Evolutionary conservation across 345 rosid genomes (phyloP), one percentile per base, ranked within the genome.

Genomic region (thale cress (Arabidopsis thaliana)): DNA sequence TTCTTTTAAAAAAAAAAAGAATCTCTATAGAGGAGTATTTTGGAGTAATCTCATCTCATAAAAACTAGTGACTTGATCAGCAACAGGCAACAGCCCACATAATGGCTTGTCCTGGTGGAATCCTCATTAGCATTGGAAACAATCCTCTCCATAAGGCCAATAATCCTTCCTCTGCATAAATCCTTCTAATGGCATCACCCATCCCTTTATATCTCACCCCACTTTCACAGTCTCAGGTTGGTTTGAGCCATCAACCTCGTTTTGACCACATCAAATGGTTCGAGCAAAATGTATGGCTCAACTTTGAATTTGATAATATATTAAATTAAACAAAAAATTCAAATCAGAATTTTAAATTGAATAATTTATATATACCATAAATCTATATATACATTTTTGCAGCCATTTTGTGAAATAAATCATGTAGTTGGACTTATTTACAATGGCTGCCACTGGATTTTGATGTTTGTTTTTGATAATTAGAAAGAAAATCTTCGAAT

Each of bases 21-120:
- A 16, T 33, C 36, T 62, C 38, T 73, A 89, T 45, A 80, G 58
- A 10, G 87, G 78, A 30, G 89, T 83, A 69, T 59, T 73, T 1
- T 2, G 80, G 58, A 88, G 65, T 80, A 81, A 80, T 72, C 83
- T 87, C 85, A 73, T 86, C 85, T 94, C 97, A 51, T 85, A 91
- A 52, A 94, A 64, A 67, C 96, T 97, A 10, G 58, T 89, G 52
- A 94, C 85, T 76, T 91, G 98, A 82, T 91, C 98, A 61, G 97
- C 98, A 64, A 90, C 98, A 32, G 87, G 97, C 98, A 64, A 90
- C 98, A 32, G 87, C 91, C 98, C 98, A 91, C 98, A 94, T 88
- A 7, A 94, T 91, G 33, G 98, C 96, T 81, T 94, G 97, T 67
- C 98, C 96, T 1, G 98, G 98, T 0, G 97, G 98, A 58, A 94